phyloP scores from a whole-genome alignment of 106 monocot species.

The Platanthera guangdongensis region DNA sequence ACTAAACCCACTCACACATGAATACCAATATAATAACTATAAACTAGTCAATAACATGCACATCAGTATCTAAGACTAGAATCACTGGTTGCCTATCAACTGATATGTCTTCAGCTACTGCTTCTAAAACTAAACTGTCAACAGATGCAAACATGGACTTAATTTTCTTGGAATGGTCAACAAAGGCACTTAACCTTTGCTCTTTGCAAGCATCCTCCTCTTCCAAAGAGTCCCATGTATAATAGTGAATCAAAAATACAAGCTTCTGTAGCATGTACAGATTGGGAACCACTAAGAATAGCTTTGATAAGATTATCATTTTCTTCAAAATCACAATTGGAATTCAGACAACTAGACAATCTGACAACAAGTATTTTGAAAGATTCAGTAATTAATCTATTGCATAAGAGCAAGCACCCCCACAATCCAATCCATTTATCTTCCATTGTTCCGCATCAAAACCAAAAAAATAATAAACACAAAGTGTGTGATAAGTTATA shows the following conservation, averaged over 20 bases:
- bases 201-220: conserved; percentile 52
- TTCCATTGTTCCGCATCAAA: conserved; percentile 54
- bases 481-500: not conserved
- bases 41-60: too few relatives aligned
- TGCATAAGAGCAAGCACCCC: conserved; percentile 75
- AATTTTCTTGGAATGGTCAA: conserved; percentile 11
- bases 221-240: conserved; percentile 60
- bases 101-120: conserved; percentile 11
- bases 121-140: conserved; percentile 25
- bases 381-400: conserved; percentile 16
- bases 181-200: conserved; percentile 50
- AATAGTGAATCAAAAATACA: conserved; percentile 56
- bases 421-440: conserved; percentile 87
- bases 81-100: conserved; percentile 62
- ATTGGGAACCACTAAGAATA: conserved; percentile 47
- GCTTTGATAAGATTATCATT: conserved; percentile 33
- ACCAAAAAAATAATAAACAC: not conserved
- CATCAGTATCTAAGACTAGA: conserved; percentile 60
- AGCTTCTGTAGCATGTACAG: conserved; percentile 36
- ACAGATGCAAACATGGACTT: conserved; percentile 13
- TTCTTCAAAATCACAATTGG: conserved; percentile 30
- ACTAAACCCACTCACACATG: too few relatives aligned
- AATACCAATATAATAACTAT: too few relatives aligned
- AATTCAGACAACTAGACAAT: conserved; percentile 32
- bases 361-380: conserved; percentile 19